Conservation (phyloP, 495 filamentous ascomycete species). For the Melanomma pulvis-pyrius region DNA sequence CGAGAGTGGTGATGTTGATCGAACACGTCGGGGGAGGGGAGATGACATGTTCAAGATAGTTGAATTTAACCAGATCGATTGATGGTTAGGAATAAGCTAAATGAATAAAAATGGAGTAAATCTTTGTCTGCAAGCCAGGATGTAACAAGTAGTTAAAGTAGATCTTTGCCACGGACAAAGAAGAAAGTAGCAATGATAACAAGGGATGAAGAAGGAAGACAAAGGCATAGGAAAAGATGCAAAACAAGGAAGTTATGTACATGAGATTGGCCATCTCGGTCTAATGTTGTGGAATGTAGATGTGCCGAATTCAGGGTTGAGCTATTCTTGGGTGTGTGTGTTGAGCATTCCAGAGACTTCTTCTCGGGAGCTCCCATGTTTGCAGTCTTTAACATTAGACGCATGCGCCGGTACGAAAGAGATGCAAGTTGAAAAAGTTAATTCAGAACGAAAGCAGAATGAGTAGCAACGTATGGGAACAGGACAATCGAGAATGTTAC, state of each 20-base stretch:
- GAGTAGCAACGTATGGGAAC: no score
- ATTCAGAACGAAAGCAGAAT: no score
- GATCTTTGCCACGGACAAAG: background rate
- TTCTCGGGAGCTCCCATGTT: background rate
- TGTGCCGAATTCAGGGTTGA: background rate
- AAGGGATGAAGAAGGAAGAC: background rate
- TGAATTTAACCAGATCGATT: background rate
- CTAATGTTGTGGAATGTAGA: background rate
- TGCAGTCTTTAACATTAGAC: background rate
- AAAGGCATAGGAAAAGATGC: background rate
- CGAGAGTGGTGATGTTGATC: background rate
- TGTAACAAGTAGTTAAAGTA: background rate
- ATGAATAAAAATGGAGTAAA: background rate
- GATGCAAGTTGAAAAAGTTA: background rate
- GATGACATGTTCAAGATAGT: background rate
- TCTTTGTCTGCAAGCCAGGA: background rate
- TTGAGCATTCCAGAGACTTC: background rate
- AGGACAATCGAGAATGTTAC: no score
- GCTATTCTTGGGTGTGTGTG: no score
- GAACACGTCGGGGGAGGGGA: no score
- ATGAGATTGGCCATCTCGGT: background rate
- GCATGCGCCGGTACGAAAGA: background rate
- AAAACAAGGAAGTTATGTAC: conserved; percentile 9
- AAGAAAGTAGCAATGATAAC: background rate
- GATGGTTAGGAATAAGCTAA: background rate